Percentiles rank a stretch among this genome's conserved stretches.
Conservation (phyloP, 108 stramenopile species). For the Conticribra guillardii region DNA sequence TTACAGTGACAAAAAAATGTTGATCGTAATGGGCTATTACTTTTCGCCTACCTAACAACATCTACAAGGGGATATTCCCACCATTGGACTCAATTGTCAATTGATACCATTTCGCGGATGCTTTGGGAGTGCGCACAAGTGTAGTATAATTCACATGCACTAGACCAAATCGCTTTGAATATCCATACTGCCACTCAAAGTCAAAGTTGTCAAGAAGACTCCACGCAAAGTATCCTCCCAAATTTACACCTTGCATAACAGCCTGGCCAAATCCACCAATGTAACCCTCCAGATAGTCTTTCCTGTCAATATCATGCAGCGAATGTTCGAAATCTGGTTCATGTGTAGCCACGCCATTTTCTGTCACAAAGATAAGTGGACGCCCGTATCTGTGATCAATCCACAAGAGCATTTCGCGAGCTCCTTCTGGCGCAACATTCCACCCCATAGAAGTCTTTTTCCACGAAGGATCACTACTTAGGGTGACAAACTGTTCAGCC, state of each 20-base stretch:
- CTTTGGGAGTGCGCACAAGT: slow-evolving; percentile 80
- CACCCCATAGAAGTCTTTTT: slow-evolving; percentile 74
- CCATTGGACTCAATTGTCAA: slow-evolving; percentile 62
- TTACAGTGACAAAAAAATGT: too few species aligned
- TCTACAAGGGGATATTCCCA: slow-evolving; percentile 4
- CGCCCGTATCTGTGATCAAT: slow-evolving; percentile 65
- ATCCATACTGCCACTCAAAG: slow-evolving; percentile 95
- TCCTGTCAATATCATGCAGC: slow-evolving; percentile 58
- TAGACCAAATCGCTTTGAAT: slow-evolving; percentile 86
- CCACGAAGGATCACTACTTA: slow-evolving; percentile 61
- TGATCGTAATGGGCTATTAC: too few species aligned
- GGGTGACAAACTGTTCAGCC: slow-evolving; percentile 70
- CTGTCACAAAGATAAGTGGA: slow-evolving; percentile 73
- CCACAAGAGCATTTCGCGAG: slow-evolving; percentile 74
- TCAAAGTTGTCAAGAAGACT: slow-evolving; percentile 91
- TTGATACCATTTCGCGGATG: slow-evolving; percentile 73
- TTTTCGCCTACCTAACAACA: too few species aligned
- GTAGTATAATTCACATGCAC: slow-evolving; percentile 90
- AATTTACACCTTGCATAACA: slow-evolving; percentile 69
- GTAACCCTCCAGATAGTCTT: slow-evolving; percentile 69
- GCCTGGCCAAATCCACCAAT: slow-evolving; percentile 73
- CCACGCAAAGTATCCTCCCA: slow-evolving; percentile 96
- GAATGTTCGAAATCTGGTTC: slow-evolving; percentile 60
- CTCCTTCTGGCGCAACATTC: slow-evolving; percentile 78
- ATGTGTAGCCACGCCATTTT: slow-evolving; percentile 79